These are phyloP conservation scores for Puccinia horiana DNA, from an alignment of 1,284 basidiomycete genomes.

Conservation along the genomic window DNA sequence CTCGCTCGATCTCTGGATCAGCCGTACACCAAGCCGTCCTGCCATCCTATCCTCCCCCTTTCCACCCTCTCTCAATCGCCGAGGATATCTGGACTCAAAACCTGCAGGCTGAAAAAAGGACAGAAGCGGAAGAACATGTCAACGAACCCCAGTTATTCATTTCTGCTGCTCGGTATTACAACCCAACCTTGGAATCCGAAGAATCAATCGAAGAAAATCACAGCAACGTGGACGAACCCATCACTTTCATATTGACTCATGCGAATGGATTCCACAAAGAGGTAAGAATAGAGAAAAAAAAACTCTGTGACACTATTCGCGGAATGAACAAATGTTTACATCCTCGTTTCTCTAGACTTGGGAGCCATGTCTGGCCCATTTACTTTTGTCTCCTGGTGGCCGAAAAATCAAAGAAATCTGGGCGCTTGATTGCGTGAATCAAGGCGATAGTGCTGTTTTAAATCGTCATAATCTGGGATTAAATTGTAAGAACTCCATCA, in stretches of 20 bases:
- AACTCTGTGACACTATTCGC: neutral
- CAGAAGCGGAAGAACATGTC: slow-evolving; percentile 61
- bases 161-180: slow-evolving; percentile 58
- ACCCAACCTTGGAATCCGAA: slow-evolving; percentile 50
- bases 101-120: slow-evolving; percentile 49
- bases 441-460: slow-evolving; percentile 72
- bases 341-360: slow-evolving; percentile 64
- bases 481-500: slow-evolving; percentile 14
- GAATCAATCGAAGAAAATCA: slow-evolving; percentile 51
- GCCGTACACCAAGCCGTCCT: slow-evolving; percentile 50
- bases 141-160: slow-evolving; percentile 67
- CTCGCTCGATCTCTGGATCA: slow-evolving; percentile 61
- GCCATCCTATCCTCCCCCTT: slow-evolving; percentile 5
- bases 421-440: slow-evolving; percentile 74
- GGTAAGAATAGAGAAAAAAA: slow-evolving; percentile 63
- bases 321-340: neutral
- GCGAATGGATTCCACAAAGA: slow-evolving; percentile 82
- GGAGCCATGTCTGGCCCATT: slow-evolving; percentile 66
- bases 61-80: slow-evolving; percentile 52
- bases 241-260: slow-evolving; percentile 73
- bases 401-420: slow-evolving; percentile 71
- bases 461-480: slow-evolving; percentile 66
- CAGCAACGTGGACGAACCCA: slow-evolving; percentile 51
- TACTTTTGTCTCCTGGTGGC: slow-evolving; percentile 57
- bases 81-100: slow-evolving; percentile 36